Evolutionary conservation across 2,329 filamentous ascomycete genomes (phyloP).

Genomic region (Microascus cirrosus): DNA sequence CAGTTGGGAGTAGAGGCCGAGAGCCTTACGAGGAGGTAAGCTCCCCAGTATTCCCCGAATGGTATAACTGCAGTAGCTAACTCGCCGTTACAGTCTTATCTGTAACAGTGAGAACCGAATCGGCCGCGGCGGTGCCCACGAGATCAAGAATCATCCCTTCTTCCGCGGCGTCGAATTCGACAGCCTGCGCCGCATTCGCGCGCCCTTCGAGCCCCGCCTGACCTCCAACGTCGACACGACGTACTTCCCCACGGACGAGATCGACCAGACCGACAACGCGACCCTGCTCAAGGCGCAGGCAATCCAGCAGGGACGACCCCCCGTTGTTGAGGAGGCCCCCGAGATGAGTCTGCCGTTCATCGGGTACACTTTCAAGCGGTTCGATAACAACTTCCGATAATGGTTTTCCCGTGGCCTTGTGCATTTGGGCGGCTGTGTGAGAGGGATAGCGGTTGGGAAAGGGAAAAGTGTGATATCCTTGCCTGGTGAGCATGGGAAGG

Average conservation of each 20-base stretch:
- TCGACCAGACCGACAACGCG: slow-evolving; percentile 90
- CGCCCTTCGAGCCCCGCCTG: slow-evolving; percentile 90
- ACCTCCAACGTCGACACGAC: slow-evolving; percentile 91
- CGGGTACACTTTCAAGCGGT: slow-evolving; percentile 76
- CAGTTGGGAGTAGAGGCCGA: slow-evolving; percentile 81
- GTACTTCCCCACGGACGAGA: slow-evolving; percentile 98
- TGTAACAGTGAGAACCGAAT: slow-evolving; percentile 90
- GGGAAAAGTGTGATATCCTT: not conserved
- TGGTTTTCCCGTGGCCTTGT: not conserved
- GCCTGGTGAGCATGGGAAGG: too few relatives aligned
- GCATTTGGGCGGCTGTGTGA: not conserved
- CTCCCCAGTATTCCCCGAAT: not conserved
- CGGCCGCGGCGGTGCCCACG: slow-evolving; percentile 73
- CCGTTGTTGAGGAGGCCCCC: slow-evolving; percentile 57
- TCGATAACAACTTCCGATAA: slow-evolving; percentile 59
- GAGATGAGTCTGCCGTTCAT: slow-evolving; percentile 85
- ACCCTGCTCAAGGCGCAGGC: slow-evolving; percentile 78
- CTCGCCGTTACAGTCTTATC: slow-evolving; percentile 57
- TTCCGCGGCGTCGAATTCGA: slow-evolving; percentile 97
- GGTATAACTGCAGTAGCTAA: not conserved
- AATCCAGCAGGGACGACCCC: slow-evolving; percentile 48
- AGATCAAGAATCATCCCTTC: slow-evolving; percentile 91
- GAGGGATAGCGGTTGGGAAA: not conserved
- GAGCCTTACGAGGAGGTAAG: slow-evolving; percentile 80
- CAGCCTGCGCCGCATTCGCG: slow-evolving; percentile 80